These are phyloP conservation scores for Mortierella antarctica DNA, from an alignment of 192 early-diverging fungal species.

Conservation along the genomic window DNA sequence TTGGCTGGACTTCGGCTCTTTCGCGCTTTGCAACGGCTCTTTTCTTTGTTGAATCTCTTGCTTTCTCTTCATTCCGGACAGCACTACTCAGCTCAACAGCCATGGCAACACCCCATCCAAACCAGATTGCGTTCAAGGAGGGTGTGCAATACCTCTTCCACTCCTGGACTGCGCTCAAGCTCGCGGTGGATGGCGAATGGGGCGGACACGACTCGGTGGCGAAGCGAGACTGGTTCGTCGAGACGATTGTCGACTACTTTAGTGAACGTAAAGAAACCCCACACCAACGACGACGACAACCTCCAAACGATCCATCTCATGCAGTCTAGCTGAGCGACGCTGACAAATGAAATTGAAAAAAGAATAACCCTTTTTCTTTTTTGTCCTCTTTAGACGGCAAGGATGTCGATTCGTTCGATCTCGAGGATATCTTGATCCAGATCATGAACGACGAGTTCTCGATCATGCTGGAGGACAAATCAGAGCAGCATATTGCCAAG, in stretches of 20 bases:
- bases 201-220: slow-evolving; percentile 71
- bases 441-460: slow-evolving; percentile 70
- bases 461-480: slow-evolving; percentile 65
- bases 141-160: slow-evolving; percentile 71
- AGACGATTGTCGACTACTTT: slow-evolving; percentile 73
- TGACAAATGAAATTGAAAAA: not conserved
- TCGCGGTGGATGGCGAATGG: slow-evolving; percentile 79
- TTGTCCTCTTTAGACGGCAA: slow-evolving; percentile 58
- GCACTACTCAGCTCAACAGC: not conserved
- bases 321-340: no score
- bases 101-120: slow-evolving; percentile 55
- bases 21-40: not conserved
- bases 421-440: slow-evolving; percentile 64
- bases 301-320: not conserved
- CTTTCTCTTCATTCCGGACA: not conserved
- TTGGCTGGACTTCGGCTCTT: no score
- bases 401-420: slow-evolving; percentile 60
- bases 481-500: slow-evolving; percentile 63
- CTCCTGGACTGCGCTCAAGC: slow-evolving; percentile 76
- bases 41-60: slow-evolving; percentile 21
- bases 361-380: not conserved
- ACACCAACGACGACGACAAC: no score
- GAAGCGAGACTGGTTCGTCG: slow-evolving; percentile 77
- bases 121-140: slow-evolving; percentile 66
- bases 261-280: slow-evolving; percentile 55